Percentiles rank a stretch among this genome's conserved stretches.
Evolutionary conservation across 768 basidiomycete species (phyloP).

Genomic region (Boletellus emodensis): DNA sequence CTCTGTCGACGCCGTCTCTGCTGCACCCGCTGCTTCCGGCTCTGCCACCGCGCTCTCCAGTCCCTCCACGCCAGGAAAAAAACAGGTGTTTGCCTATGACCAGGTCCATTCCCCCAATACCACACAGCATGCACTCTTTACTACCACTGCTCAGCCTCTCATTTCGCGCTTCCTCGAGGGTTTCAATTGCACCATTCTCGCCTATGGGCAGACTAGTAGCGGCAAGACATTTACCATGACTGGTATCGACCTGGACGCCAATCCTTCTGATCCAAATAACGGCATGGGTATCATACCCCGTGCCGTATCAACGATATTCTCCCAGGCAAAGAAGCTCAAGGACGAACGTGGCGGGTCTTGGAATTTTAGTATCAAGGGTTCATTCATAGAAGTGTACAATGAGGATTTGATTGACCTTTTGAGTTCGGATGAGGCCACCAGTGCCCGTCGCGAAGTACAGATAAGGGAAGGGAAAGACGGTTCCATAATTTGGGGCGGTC

Average conservation of each 20-base stretch:
- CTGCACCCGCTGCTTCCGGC: slow-evolving; percentile 47
- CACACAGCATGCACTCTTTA: slow-evolving; percentile 83
- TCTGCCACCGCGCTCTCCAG: slow-evolving; percentile 47
- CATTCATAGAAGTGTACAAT: slow-evolving; percentile 98
- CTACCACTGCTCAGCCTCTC: slow-evolving; percentile 78
- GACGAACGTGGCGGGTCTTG: slow-evolving; percentile 71
- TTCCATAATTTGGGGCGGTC: slow-evolving; percentile 94
- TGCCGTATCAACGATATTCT: slow-evolving; percentile 86
- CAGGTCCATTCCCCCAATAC: slow-evolving; percentile 86
- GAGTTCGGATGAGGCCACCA: slow-evolving; percentile 62
- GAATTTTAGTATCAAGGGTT: slow-evolving; percentile 80
- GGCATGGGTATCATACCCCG: slow-evolving; percentile 95
- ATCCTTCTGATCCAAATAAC: slow-evolving; percentile 77
- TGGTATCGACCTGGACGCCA: slow-evolving; percentile 84
- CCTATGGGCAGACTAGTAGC: slow-evolving; percentile 33
- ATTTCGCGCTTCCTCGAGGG: slow-evolving; percentile 86
- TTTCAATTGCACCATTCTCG: slow-evolving; percentile 80
- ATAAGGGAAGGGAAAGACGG: slow-evolving; percentile 98
- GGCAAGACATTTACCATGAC: slow-evolving; percentile 83
- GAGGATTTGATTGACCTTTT: slow-evolving; percentile 97
- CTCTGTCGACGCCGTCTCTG: slow-evolving; percentile 69
- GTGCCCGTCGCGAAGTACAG: slow-evolving; percentile 79
- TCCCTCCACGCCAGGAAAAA: slow-evolving; percentile 57
- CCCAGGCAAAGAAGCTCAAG: slow-evolving; percentile 68
- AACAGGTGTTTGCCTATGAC: slow-evolving; percentile 88